Conservation (phyloP, 2,329 filamentous ascomycete genomes). For the Paracoccidioides lutzii region DNA sequence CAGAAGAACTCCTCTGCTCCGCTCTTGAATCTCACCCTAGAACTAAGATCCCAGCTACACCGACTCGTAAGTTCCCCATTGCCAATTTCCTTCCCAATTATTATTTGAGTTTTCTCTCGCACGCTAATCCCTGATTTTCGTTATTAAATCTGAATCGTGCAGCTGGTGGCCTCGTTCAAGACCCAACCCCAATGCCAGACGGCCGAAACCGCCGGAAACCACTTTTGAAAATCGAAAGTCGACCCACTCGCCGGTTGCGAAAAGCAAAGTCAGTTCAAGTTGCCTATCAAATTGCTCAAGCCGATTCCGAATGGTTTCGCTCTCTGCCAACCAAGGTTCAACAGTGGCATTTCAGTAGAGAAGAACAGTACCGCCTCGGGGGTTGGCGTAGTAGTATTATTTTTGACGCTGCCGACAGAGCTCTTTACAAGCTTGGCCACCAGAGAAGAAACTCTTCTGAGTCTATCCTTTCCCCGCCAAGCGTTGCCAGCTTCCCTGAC, state of each 20-base stretch:
- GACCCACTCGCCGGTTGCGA: constrained; percentile 16
- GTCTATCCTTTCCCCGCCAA: constrained; percentile 11
- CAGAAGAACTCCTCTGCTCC: neutral
- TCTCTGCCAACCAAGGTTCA: constrained; percentile 61
- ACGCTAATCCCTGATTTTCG: neutral
- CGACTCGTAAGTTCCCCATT: neutral
- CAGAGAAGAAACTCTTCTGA: constrained; percentile 22
- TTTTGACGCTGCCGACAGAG: constrained; percentile 47
- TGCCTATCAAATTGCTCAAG: constrained; percentile 33
- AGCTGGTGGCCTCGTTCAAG: neutral
- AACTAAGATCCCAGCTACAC: neutral
- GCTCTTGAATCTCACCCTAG: neutral
- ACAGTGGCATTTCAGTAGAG: constrained; percentile 54
- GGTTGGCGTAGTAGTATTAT: constrained; percentile 41
- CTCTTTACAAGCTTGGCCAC: constrained; percentile 38
- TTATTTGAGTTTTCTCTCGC: neutral
- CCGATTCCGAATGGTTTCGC: constrained; percentile 55
- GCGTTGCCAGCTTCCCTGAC: constrained; percentile 3
- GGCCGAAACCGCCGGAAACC: neutral
- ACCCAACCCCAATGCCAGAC: neutral
- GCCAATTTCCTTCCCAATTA: neutral
- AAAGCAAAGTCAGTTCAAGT: constrained; percentile 28
- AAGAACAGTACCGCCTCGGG: constrained; percentile 52
- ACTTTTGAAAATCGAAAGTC: neutral
- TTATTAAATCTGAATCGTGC: neutral